Percentiles rank a stretch among this genome's conserved stretches.
phyloP scores from a whole-genome alignment of 1,284 basidiomycete species.

The Malassezia brasiliensis region DNA sequence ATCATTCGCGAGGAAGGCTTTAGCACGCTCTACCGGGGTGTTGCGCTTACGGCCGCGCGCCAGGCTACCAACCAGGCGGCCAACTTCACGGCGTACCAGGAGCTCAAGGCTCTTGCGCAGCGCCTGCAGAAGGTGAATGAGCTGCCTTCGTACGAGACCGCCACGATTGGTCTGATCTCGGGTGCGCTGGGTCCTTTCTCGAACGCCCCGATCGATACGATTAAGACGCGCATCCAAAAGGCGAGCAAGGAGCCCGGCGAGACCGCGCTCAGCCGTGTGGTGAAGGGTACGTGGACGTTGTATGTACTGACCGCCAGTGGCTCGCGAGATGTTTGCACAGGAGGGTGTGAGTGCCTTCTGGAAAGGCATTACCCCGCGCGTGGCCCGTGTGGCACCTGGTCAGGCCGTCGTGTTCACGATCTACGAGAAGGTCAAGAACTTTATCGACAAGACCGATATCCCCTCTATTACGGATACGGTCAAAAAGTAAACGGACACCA shows the following conservation, averaged over 20 bases:
- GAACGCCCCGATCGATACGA: slow-evolving; percentile 94
- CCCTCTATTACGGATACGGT: neutral
- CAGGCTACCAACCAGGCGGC: slow-evolving; percentile 99
- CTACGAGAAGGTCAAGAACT: slow-evolving; percentile 46
- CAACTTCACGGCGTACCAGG: slow-evolving; percentile 97
- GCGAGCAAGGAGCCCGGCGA: slow-evolving; percentile 66
- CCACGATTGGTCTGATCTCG: slow-evolving; percentile 84
- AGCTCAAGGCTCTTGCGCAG: slow-evolving; percentile 75
- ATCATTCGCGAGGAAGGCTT: slow-evolving; percentile 89
- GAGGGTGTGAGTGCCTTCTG: slow-evolving; percentile 82
- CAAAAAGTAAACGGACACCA: neutral
- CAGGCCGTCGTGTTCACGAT: slow-evolving; percentile 55
- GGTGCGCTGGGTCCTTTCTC: slow-evolving; percentile 94
- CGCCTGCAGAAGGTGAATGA: slow-evolving; percentile 55
- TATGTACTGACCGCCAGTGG: slow-evolving; percentile 53
- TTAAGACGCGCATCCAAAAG: slow-evolving; percentile 79
- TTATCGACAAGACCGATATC: slow-evolving; percentile 25
- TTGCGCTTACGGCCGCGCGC: slow-evolving; percentile 75
- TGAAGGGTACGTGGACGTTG: slow-evolving; percentile 45
- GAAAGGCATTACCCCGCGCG: slow-evolving; percentile 79
- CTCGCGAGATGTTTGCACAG: slow-evolving; percentile 80
- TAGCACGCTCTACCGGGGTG: slow-evolving; percentile 78
- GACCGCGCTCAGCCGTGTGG: slow-evolving; percentile 63
- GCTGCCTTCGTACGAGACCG: slow-evolving; percentile 78
- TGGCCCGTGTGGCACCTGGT: slow-evolving; percentile 80